phyloP scores from a whole-genome alignment of 768 basidiomycete species.

The Suillus variegatus region DNA sequence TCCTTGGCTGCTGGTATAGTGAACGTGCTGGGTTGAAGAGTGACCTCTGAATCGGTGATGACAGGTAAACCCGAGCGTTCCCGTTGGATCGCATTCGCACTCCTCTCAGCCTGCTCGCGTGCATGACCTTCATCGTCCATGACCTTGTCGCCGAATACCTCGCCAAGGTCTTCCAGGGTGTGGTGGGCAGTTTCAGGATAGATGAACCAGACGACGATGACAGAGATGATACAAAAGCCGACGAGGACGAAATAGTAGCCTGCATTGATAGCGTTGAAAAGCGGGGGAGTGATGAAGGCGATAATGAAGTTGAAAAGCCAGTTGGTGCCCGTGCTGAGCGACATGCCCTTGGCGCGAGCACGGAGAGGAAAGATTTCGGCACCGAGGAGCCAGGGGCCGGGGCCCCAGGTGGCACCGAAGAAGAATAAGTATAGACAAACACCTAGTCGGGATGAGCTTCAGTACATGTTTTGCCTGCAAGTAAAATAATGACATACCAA shows the following conservation, averaged over 20 bases:
- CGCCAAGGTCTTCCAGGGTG: constrained; percentile 52
- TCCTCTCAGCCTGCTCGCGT: constrained; percentile 18
- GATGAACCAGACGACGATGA: constrained; percentile 45
- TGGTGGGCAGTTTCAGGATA: constrained; percentile 50
- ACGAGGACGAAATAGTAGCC: constrained; percentile 55
- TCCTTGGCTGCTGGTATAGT: constrained; percentile 21
- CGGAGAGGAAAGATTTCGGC: constrained; percentile 51
- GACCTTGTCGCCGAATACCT: constrained; percentile 46
- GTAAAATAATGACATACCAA: constrained; percentile 22
- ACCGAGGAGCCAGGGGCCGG: constrained; percentile 52
- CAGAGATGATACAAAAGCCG: constrained; percentile 46
- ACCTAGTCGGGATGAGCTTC: constrained; percentile 18
- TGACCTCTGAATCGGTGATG: constrained; percentile 27
- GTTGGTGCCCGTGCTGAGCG: constrained; percentile 35
- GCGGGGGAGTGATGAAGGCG: constrained; percentile 55
- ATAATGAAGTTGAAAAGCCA: constrained; percentile 41
- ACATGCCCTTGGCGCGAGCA: constrained; percentile 41
- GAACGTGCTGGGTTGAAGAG: constrained; percentile 11
- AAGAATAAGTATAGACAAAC: constrained; percentile 62
- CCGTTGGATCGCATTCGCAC: constrained; percentile 13
- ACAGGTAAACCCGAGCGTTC: constrained; percentile 17
- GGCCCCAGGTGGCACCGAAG: constrained; percentile 59
- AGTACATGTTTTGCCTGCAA: constrained; percentile 16
- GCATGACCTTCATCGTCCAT: constrained; percentile 24
- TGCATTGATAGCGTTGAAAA: constrained; percentile 50